Conservation (phyloP, 768 basidiomycete genomes). For the Rhodotorula diobovata region DNA sequence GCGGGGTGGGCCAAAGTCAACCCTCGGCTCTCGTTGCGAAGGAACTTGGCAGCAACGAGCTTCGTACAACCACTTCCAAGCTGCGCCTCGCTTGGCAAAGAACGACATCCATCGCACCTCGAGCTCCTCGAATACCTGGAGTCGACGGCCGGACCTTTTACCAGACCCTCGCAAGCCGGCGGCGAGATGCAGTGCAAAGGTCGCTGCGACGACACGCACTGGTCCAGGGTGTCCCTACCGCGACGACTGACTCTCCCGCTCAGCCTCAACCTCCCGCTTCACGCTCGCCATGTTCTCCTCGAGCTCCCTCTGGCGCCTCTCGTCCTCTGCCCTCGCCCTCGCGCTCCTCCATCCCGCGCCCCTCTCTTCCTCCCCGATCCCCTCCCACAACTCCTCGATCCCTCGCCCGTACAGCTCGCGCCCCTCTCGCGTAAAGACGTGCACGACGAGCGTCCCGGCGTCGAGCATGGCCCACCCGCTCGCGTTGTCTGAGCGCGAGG, state of each 20-base stretch:
- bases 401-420: conserved; percentile 25
- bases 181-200: too few species aligned
- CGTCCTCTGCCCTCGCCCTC: not conserved
- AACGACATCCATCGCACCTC: too few species aligned
- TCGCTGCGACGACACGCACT: too few species aligned
- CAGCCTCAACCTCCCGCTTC: not conserved
- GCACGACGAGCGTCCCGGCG: conserved; percentile 38
- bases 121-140: too few species aligned
- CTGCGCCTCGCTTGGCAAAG: too few species aligned
- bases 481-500: conserved; percentile 14
- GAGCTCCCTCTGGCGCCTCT: conserved; percentile 1
- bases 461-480: conserved; percentile 41
- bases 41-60: too few species aligned
- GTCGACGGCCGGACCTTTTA: too few species aligned
- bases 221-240: too few species aligned
- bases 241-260: not conserved
- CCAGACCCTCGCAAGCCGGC: too few species aligned
- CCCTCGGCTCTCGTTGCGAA: too few species aligned
- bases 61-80: too few species aligned
- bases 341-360: not conserved
- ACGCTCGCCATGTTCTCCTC: not conserved
- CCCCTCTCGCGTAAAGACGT: conserved; percentile 38
- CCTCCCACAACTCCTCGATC: conserved; percentile 31
- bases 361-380: conserved; percentile 2
- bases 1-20: too few species aligned